A percentile compares a stretch with the other conserved stretches of the same genome.
Evolutionary conservation across 805 yeast species (phyloP).

Genomic region (Spathaspora passalidarum): DNA sequence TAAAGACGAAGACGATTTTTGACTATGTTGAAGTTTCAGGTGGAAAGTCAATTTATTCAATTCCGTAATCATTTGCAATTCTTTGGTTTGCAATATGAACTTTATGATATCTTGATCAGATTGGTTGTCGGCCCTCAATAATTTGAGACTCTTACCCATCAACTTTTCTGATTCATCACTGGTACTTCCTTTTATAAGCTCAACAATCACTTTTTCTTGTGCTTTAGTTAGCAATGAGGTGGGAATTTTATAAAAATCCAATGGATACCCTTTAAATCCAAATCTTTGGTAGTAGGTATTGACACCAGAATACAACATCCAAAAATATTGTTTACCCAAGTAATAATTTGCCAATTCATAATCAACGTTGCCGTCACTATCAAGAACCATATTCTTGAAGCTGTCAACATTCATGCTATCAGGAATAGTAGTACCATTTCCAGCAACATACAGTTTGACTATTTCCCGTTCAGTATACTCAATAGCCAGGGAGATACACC

Average conservation of each 20-base stretch:
- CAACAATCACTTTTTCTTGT: constrained; percentile 18
- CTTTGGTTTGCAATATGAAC: constrained; percentile 30
- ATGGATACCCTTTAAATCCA: constrained; percentile 48
- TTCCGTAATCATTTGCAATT: constrained; percentile 35
- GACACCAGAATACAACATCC: constrained; percentile 67
- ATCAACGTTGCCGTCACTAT: constrained; percentile 25
- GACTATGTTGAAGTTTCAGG: constrained; percentile 28
- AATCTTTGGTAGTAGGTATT: constrained; percentile 63
- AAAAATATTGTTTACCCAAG: constrained; percentile 33
- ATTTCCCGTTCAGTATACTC: constrained; percentile 29
- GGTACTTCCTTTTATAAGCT: constrained; percentile 13
- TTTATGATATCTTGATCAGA: constrained; percentile 29
- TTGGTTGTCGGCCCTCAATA: constrained; percentile 19
- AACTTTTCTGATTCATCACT: neutral
- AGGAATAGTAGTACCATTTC: constrained; percentile 17
- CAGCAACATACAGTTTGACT: constrained; percentile 20
- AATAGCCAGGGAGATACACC: constrained; percentile 24
- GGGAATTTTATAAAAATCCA: constrained; percentile 35
- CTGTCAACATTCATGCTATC: constrained; percentile 8
- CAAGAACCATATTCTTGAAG: constrained; percentile 30
- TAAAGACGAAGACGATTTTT: constrained; percentile 24
- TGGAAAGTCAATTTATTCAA: constrained; percentile 32
- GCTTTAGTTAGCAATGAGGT: constrained; percentile 12
- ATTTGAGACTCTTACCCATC: constrained; percentile 27
- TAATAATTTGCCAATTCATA: constrained; percentile 28